Evolutionary conservation across 139 green algal species (phyloP), one percentile per base, ranked within the genome.

Genomic region (Volvox africanus): DNA sequence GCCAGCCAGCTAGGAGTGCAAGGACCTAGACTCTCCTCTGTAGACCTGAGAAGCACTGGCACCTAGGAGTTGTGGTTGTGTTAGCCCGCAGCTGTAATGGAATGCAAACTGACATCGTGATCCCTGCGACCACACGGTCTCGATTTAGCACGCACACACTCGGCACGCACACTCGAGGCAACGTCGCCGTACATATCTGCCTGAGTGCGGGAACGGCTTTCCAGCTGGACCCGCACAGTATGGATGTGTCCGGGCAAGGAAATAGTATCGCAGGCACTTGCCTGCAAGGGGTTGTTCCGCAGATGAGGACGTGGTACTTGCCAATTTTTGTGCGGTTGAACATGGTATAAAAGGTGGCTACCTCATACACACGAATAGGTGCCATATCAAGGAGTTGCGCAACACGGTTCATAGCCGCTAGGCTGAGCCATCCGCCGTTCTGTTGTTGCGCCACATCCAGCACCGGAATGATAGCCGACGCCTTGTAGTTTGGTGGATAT

Each of bases 311-410:
- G 91, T 99, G 98, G 93, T 99, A 99, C 94, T 99, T 99, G 62
- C 98, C 98, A 3, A 99, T 97, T 88, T 98, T 97, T 36, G 93
- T 96, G 36, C 98, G 95, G 95, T 99, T 99, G 96, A 99, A 99
- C 98, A 99, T 99, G 86, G 97, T 99, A 96, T 99, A 99, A 88
- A 99, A 99, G 21, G 98, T 99, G 32, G 98, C 98, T 81, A 93
- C 91, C 90, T 99, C 98, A 83, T 99, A 99, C 65, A 99, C 98
- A 21, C 98, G 94, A 90, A 99, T 99, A 9, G 95, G 92, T 12
- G 97, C 87, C 96, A 99, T 97, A 19, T 97, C 97, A 21, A 99
- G 93, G 73, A 98, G 80, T 85, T 97, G 91, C 1, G 97, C 97
- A 32, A 99, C 95, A 21, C 95, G 95, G 96, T 99, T 99, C 96